Base-by-base conservation (phyloP, 164 flowering plant species). In the Akebia trifoliata region DNA sequence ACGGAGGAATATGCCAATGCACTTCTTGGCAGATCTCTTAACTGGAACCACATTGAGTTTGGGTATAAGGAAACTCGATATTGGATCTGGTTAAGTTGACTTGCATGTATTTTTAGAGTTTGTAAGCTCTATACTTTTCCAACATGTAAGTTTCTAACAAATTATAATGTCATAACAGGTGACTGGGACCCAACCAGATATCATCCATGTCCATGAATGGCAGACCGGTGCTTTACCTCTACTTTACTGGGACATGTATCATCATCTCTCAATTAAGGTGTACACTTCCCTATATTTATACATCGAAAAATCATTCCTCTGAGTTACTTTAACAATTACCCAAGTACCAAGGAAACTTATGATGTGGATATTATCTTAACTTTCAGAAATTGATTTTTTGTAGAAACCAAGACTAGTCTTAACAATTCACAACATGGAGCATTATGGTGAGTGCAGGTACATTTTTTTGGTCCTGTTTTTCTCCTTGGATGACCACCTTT, bases 221-320 rank as follows among this genome's bases (percentile, higher is more conserved):
- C 89, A 83, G 62, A 75, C 81, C 35, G 69, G 81, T 71, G 81
- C 73, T 36, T 56, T 83, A 29, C 75, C 89, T 48, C 67, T 83
- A 52, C 85, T 83, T n/a, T 83, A 78, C 62, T 83, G 89, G 89
- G 85, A 83, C 64, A 77, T 83, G 83, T 83, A 83, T 63, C 76
- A 74, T 26, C 5, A 57, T 56, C 79, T 80, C 29, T 78, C 88
- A 35, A 69, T 83, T 5, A 69, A 75, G 85, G 88, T 78, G 64
- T 25, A 57, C 20, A 11, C 15, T 57, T 49, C n/a, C 5, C 20
- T 24, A 45, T 11, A 1, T 28, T 30, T 29, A n/a, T 22, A 30
- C 39, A 31, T 31, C n/a, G n/a, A n/a, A n/a, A n/a, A n/a, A n/a
- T n/a, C n/a, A n/a, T n/a, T n/a, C n/a, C n/a, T n/a, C n/a, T n/a